Evolutionary conservation across 108 stramenopile species (phyloP).

Genomic region (Poteriospumella lacustris): DNA sequence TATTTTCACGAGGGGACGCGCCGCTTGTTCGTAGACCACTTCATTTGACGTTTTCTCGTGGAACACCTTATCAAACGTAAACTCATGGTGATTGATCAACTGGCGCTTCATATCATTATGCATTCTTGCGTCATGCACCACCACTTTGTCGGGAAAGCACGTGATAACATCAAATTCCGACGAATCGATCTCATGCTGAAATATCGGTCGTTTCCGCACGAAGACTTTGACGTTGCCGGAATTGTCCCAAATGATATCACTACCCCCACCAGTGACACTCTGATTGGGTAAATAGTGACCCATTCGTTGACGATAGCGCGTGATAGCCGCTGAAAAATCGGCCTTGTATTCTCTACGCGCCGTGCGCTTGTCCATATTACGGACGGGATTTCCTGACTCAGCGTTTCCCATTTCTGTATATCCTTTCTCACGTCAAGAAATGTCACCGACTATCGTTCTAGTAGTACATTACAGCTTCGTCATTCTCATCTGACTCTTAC

Average conservation of each 20-base stretch:
- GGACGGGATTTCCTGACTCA: slow-evolving; percentile 19
- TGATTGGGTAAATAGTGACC: not conserved
- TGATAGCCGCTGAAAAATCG: not conserved
- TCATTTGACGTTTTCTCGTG: not conserved
- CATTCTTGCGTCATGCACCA: slow-evolving; percentile 30
- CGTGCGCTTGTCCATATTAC: slow-evolving; percentile 30
- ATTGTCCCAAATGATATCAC: not conserved
- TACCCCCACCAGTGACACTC: not conserved
- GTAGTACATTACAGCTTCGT: too few relatives aligned
- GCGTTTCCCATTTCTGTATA: slow-evolving; percentile 26
- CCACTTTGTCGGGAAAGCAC: not conserved
- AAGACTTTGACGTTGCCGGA: not conserved
- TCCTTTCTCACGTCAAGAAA: too few relatives aligned
- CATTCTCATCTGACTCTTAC: too few relatives aligned
- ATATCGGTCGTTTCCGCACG: slow-evolving; percentile 14
- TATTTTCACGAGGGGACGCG: not conserved
- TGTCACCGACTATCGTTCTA: too few relatives aligned
- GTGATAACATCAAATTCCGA: slow-evolving; percentile 24
- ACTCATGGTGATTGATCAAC: slow-evolving; percentile 22
- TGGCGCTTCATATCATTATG: slow-evolving; percentile 27
- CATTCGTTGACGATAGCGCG: not conserved
- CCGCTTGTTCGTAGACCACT: not conserved
- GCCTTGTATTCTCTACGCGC: slow-evolving; percentile 15
- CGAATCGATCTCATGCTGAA: not conserved
- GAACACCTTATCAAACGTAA: slow-evolving; percentile 11